Base-by-base conservation (phyloP, 371 early-diverging fungal species). In the Apophysomyces elegans region DNA sequence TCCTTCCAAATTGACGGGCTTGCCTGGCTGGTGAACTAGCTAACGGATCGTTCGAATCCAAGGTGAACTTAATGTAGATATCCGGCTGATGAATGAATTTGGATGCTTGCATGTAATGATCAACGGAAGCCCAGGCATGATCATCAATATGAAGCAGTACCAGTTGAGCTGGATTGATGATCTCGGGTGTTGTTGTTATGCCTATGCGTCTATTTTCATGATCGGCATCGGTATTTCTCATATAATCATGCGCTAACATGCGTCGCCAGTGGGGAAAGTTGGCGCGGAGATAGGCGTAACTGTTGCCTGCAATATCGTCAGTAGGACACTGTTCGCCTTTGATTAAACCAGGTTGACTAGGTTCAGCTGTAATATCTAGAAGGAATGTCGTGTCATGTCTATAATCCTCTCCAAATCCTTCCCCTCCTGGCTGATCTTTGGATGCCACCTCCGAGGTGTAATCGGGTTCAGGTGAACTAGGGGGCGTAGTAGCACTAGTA, bases 91-190 rank as follows among this genome's bases (percentile, higher is more conserved):
- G 63, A 5, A 64, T 36, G 43, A 70, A 64, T 39, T 68, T 72
- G 13, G 63, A 67, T 21, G 70, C 72, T 35, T 70, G 65, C 26
- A 72, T 26, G 38, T 72, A 75, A 58, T 75, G 76, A 18, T 72
- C 63, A 7, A 75, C 65, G 9, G 76, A 75, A 14, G 76, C 76
- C 76, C 76, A 75, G 12, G 70, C 72, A 64, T 72, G 76, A 38
- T 75, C 70, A 35, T 75, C 76, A 18, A 75, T 64, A 59, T 72
- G 70, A 8, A 75, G 37, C 8, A 75, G 57, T 5, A 70, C 72
- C 1, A 75, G 56, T 36, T 67, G 72, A 21, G 76, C 64, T 12
- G 69, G 69, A 18, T 69, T 64, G 37, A 45, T 37, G 9, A 58
- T 21, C 32, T 26, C 32, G 57, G 43, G 62, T 11, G 59, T 43